phyloP scores from a whole-genome alignment of 2,329 filamentous ascomycete species.

The Mariannaea elegans region DNA sequence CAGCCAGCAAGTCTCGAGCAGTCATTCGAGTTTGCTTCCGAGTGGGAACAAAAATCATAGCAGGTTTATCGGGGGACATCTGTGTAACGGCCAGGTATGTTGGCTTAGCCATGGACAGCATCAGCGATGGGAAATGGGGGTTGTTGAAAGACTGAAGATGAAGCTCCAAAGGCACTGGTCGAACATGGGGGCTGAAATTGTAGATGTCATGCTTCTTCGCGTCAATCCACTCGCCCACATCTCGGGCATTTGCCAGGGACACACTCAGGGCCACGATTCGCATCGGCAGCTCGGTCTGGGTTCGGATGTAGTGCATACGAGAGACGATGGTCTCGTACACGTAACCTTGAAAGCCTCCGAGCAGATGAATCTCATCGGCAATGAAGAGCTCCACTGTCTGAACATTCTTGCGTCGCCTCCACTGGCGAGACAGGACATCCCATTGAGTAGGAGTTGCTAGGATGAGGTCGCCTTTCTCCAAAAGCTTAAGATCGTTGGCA shows the following conservation, averaged over 20 bases:
- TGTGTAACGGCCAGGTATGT: slow-evolving; percentile 89
- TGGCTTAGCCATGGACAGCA: slow-evolving; percentile 98
- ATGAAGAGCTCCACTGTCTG: slow-evolving; percentile 91
- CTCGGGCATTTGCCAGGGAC: slow-evolving; percentile 89
- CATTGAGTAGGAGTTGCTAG: slow-evolving; percentile 93
- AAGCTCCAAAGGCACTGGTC: slow-evolving; percentile 88
- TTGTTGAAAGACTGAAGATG: slow-evolving; percentile 96
- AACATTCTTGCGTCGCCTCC: slow-evolving; percentile 96
- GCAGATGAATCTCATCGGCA: slow-evolving; percentile 92
- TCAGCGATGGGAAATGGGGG: slow-evolving; percentile 95
- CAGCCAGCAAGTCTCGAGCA: slow-evolving; percentile 86
- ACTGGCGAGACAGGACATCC: slow-evolving; percentile 95
- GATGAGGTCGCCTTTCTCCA: slow-evolving; percentile 88
- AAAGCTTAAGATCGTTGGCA: slow-evolving; percentile 85
- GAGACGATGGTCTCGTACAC: slow-evolving; percentile 98
- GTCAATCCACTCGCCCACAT: slow-evolving; percentile 97
- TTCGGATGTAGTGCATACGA: slow-evolving; percentile 94
- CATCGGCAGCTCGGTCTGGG: slow-evolving; percentile 84
- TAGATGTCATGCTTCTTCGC: slow-evolving; percentile 98
- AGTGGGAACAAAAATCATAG: slow-evolving; percentile 90
- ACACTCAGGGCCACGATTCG: slow-evolving; percentile 91
- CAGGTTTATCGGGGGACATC: slow-evolving; percentile 87
- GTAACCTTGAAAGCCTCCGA: slow-evolving; percentile 86
- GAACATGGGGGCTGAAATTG: slow-evolving; percentile 95
- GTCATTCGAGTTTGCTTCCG: slow-evolving; percentile 92